Evolutionary conservation across 2,329 filamentous ascomycete genomes (phyloP), one percentile per base, ranked within the genome.

Genomic region (Ophiocordyceps camponoti-leonardi): DNA sequence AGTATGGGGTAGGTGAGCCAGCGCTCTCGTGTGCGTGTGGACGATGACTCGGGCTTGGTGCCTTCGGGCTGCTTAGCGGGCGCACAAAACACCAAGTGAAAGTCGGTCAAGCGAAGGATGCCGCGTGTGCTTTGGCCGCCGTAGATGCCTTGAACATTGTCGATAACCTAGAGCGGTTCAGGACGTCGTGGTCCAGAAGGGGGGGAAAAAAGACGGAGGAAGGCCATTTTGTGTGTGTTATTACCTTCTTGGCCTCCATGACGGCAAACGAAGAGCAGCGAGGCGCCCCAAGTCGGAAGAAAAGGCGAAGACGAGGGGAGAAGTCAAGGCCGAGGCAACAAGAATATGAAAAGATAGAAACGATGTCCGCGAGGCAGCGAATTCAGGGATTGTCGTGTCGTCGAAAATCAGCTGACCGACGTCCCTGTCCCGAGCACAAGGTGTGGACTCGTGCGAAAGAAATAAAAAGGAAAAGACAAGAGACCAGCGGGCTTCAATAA

Each of bases 1-100:
- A 98, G 86, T 64, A 96, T 88, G 22, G 90, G 88, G 62, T 88
- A 98, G 16, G 92, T 88, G 46, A 96, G 86, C 85, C 90, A 98
- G 58, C 84, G 77, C 63, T 94, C 85, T 58, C 79, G 64, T 44
- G 56, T 55, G 49, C 58, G 64, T 5, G 60, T 58, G 13, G 50
- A 47, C n/a, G 50, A 47, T n/a, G 50, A 44, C 12, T 56, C 51
- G 13, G 49, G 44, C 13, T 53, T 30, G 16, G 56, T 46, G 44
- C 43, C 49, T 35, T 43, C 47, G 46, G 53, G 54, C 51, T 57
- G 59, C 42, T 58, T 63, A 43, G 56, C 58, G 40, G 65, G 68
- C 40, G 62, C 68, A 51, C 61, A 68, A 55, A 75, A 75, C 46
- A 75, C 65, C 49, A 75, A 67, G 60, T 83, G 79, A 59, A 76